Evolutionary conservation across 2,329 filamentous ascomycete species (phyloP).

Genomic region (Colletotrichum horii): DNA sequence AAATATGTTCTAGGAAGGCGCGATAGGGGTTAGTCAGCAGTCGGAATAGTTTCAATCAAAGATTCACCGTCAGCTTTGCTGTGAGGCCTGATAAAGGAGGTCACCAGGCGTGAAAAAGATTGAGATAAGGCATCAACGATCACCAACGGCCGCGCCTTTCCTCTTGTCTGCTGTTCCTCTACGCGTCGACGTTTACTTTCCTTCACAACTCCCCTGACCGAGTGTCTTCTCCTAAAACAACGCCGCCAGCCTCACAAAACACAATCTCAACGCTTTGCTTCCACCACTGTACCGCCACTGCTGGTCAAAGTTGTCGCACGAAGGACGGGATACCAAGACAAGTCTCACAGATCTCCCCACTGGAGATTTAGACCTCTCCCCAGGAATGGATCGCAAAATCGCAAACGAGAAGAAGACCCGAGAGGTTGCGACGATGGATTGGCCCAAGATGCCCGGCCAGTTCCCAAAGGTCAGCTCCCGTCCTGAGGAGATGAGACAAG

Average conservation of each 20-base stretch:
- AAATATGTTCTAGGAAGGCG: not conserved
- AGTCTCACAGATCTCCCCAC: not conserved
- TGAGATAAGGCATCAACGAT: not conserved
- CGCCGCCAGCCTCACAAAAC: not conserved
- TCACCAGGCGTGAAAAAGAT: not conserved
- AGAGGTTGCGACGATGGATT: not conserved
- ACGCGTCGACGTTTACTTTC: accelerated
- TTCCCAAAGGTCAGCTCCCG: not conserved
- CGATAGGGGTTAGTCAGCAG: not conserved
- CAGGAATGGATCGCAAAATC: not conserved
- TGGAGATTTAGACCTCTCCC: not conserved
- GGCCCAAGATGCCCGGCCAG: not conserved
- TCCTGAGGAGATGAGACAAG: not conserved
- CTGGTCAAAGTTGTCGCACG: not conserved
- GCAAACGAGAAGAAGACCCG: not conserved
- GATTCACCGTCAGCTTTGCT: not conserved
- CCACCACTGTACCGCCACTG: accelerated
- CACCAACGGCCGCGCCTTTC: not conserved
- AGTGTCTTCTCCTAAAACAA: not conserved
- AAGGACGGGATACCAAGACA: not conserved
- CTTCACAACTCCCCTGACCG: not conserved
- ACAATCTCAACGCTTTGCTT: not conserved
- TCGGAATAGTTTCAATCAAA: not conserved
- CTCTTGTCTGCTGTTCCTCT: accelerated
- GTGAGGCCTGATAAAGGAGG: not conserved